Evolutionary conservation across 768 basidiomycete genomes (phyloP), one percentile per base, ranked within the genome.

Genomic region (Pulveroboletus sp.): DNA sequence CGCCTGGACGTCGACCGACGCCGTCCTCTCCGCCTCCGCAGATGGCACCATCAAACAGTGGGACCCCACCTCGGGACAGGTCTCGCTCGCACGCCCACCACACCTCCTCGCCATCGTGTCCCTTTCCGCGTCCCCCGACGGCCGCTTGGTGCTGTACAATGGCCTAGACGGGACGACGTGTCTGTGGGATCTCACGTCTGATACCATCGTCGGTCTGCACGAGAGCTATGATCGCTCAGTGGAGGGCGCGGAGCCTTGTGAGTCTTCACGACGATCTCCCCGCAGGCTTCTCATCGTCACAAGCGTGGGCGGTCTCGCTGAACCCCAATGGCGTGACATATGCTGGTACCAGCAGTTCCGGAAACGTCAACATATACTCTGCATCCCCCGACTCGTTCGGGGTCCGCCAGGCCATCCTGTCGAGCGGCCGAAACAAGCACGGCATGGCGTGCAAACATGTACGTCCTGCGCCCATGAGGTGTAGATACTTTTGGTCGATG

Each of bases 41-140:
- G 90, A 92, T 59, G 90, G 90, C 5, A 76, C 79, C 6, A 76
- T 86, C 61, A 84, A 83, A 58, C 84, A 83, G 51, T 89, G 84
- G 84, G 76, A 85, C 54, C 73, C 85, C 18, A 71, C 74, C 3
- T 76, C 83, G 5, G 86, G 86, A 18, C 81, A 86, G 57, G 78
- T 80, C 3, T 75, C 76, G 46, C 72, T 73, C 10, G 71, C 83
- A 31, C 81, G 83, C 15, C 69, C 80, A 33, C 75, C 85, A n/a
- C 89, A 95, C 69, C 83, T 89, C 7, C 82, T 95, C 17, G 93
- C 89, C 3, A 80, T 93, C 56, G 81, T 90, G 15, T 91, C 91
- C 6, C 69, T 95, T 31, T 90, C 89, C 15, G 80, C 81, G 8
- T 78, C 83, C 17, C 75, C 78, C 0, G 75, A 81, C 42, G 93